Percentiles rank a stretch among this genome's conserved stretches.
These are phyloP conservation scores for Hippophae gyantsensis DNA, from an alignment of 306 rosid genomes.

Conservation along the genomic window DNA sequence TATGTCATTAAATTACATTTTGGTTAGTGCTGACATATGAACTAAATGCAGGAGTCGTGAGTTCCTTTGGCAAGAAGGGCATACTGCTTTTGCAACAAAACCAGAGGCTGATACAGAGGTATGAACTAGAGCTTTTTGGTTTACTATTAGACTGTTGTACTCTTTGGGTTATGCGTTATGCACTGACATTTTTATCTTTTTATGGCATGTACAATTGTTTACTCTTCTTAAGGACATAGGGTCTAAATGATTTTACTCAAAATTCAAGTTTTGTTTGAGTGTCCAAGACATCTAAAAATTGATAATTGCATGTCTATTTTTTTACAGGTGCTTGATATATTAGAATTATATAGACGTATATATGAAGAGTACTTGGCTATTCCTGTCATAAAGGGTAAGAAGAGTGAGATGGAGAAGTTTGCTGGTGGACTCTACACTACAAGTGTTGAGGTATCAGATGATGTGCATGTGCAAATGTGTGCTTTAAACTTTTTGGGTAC, in stretches of 20 bases:
- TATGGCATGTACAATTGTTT: too few species aligned
- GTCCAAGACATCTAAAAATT: neutral
- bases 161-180: neutral
- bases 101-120: constrained; percentile 82
- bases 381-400: constrained; percentile 79
- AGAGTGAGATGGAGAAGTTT: constrained; percentile 83
- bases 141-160: neutral
- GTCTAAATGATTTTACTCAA: neutral
- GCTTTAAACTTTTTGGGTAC: neutral
- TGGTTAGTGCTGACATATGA: neutral
- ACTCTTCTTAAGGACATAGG: too few species aligned
- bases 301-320: neutral
- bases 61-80: constrained; percentile 97
- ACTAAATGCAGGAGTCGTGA: constrained; percentile 68
- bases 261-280: neutral
- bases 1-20: neutral
- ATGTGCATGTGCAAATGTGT: neutral
- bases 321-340: constrained; percentile 66
- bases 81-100: constrained; percentile 79
- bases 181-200: neutral
- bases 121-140: neutral
- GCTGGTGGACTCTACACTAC: constrained; percentile 92
- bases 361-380: constrained; percentile 75
- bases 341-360: constrained; percentile 65
- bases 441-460: constrained; percentile 61